Evolutionary conservation across 192 early-diverging fungal genomes (phyloP).

Genomic region (Backusella tarrabulga): DNA sequence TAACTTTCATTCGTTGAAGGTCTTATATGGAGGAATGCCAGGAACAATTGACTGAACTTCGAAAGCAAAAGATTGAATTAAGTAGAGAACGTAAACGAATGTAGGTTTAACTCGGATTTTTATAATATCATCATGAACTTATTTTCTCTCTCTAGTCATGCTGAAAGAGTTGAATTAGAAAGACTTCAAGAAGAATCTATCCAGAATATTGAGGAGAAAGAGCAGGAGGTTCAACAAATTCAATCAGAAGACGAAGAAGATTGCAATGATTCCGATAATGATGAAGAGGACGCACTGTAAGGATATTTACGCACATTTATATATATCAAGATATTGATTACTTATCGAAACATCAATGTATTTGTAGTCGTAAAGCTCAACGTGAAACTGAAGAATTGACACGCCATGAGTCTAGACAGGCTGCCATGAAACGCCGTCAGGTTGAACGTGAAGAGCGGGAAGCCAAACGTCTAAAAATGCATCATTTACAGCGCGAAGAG

Average conservation of each 20-base stretch:
- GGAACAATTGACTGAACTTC: slow-evolving; percentile 66
- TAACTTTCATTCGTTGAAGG: slow-evolving; percentile 29
- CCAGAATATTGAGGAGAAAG: neutral
- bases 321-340: neutral
- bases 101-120: slow-evolving; percentile 38
- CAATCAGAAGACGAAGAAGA: slow-evolving; percentile 12
- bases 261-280: slow-evolving; percentile 28
- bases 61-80: slow-evolving; percentile 74
- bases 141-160: slow-evolving; percentile 8
- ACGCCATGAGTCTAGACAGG: slow-evolving; percentile 44
- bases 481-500: slow-evolving; percentile 43
- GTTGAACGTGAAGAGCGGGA: slow-evolving; percentile 49
- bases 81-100: slow-evolving; percentile 62
- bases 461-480: slow-evolving; percentile 36
- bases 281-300: slow-evolving; percentile 29
- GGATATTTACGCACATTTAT: neutral
- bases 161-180: slow-evolving; percentile 47
- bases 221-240: neutral
- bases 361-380: slow-evolving; percentile 15
- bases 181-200: slow-evolving; percentile 14
- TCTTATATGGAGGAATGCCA: slow-evolving; percentile 73
- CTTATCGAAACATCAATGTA: neutral
- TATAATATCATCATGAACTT: no score
- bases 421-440: slow-evolving; percentile 44
- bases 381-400: slow-evolving; percentile 18